These are phyloP conservation scores for Amborella trichopoda DNA, from an alignment of 164 flowering plant species.

Conservation along the genomic window DNA sequence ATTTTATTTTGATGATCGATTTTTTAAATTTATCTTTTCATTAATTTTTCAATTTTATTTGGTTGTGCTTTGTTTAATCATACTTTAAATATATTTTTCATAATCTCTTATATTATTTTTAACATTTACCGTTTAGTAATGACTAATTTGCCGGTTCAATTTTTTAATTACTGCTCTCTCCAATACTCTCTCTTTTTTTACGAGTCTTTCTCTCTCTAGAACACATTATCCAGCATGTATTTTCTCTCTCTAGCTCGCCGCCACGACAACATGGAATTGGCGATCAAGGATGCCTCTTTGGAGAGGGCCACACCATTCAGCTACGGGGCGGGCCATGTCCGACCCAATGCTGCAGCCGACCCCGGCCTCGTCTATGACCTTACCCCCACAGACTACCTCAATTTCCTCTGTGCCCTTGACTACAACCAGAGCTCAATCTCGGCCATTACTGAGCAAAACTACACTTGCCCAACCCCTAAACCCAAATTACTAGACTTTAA, in stretches of 20 bases:
- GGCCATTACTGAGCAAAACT: constrained; percentile 2
- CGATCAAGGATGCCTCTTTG: constrained; percentile 16
- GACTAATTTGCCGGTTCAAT: no score
- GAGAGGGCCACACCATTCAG: constrained; percentile 33
- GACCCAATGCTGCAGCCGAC: constrained; percentile 44
- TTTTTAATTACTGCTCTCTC: no score
- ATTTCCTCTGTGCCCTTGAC: constrained; percentile 19
- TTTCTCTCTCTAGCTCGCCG: no score
- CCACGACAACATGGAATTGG: constrained; percentile 19
- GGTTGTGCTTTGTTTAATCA: no score
- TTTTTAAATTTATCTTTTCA: no score
- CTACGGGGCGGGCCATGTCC: constrained; percentile 52
- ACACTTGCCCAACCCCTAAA: constrained; percentile 6
- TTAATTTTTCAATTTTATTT: background rate
- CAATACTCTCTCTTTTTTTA: no score
- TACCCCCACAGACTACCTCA: constrained; percentile 7
- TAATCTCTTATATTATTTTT: background rate
- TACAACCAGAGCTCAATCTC: constrained; percentile 13
- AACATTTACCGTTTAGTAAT: background rate
- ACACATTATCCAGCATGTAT: no score
- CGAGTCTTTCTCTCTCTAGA: no score
- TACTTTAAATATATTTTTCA: no score
- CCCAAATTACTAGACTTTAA: constrained; percentile 12
- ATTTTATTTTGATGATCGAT: background rate
- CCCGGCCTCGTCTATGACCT: constrained; percentile 55